These are phyloP conservation scores for Myriangium duriaei DNA, from an alignment of 2,329 filamentous ascomycete species.

Conservation along the genomic window DNA sequence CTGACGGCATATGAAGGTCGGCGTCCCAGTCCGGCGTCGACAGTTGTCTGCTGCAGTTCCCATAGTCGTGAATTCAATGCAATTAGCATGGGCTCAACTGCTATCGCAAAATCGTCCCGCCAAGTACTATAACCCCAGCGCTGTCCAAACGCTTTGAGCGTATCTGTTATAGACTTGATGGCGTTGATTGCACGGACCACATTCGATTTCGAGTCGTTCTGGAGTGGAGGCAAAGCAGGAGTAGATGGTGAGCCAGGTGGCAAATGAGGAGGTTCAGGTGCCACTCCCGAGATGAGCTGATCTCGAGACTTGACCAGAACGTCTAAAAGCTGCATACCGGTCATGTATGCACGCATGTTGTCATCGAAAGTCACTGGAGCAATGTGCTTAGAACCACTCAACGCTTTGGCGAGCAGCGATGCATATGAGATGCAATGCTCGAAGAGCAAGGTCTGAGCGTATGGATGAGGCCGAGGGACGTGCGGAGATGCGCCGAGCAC, in stretches of 20 bases:
- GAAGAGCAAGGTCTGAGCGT: constrained; percentile 70
- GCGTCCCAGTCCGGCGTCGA: constrained; percentile 2
- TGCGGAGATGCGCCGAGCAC: constrained; percentile 70
- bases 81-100: constrained; percentile 29
- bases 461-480: constrained; percentile 59
- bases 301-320: constrained; percentile 43
- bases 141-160: constrained; percentile 33
- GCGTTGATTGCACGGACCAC: constrained; percentile 31
- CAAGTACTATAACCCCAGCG: constrained; percentile 39
- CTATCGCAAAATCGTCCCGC: constrained; percentile 36
- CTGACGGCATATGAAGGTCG: constrained; percentile 2
- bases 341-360: constrained; percentile 68
- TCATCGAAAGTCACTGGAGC: constrained; percentile 79
- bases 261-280: constrained; percentile 28
- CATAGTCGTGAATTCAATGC: constrained; percentile 29
- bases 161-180: constrained; percentile 35
- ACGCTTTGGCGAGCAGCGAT: constrained; percentile 56
- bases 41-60: constrained; percentile 14
- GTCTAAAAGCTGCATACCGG: constrained; percentile 45
- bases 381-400: constrained; percentile 45
- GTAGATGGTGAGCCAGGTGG: constrained; percentile 25
- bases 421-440: constrained; percentile 78
- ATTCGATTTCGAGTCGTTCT: constrained; percentile 20
- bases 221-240: constrained; percentile 22
- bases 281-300: constrained; percentile 25